phyloP scores from a whole-genome alignment of 352 stramenopile species.

The Phytophthora ohioensis region DNA sequence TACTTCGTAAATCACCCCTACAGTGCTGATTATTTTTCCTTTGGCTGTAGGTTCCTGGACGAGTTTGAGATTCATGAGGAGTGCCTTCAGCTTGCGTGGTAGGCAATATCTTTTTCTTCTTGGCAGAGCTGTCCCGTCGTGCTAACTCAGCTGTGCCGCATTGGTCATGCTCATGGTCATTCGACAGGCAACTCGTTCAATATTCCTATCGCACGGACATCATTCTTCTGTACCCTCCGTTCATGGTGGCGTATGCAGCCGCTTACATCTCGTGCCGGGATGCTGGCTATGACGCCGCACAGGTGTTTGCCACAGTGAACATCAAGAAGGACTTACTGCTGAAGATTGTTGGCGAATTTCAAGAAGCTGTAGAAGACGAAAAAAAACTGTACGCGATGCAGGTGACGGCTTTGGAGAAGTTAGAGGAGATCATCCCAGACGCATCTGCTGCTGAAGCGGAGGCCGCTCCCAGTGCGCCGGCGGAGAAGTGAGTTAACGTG shows the following conservation, averaged over 20 bases:
- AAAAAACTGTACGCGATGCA: conserved; percentile 78
- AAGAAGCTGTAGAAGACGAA: conserved; percentile 79
- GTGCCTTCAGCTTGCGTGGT: conserved; percentile 88
- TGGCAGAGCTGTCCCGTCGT: not conserved
- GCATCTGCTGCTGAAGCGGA: conserved; percentile 48
- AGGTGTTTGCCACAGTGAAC: conserved; percentile 84
- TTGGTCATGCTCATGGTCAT: not conserved
- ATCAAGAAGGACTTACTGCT: conserved; percentile 84
- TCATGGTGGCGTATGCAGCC: conserved; percentile 89
- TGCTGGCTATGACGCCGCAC: conserved; percentile 75
- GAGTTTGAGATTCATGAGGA: conserved; percentile 90
- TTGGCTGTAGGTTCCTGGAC: conserved; percentile 66
- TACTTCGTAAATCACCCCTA: not conserved
- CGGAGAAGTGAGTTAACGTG: conserved; percentile 44
- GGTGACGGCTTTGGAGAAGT: conserved; percentile 63
- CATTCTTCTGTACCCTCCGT: conserved; percentile 85
- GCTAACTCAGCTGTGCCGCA: no score
- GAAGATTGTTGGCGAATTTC: conserved; percentile 84
- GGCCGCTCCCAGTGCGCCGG: conserved; percentile 4
- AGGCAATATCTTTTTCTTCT: not conserved
- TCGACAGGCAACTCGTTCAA: conserved; percentile 81
- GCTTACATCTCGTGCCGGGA: conserved; percentile 84
- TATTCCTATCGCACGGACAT: conserved; percentile 91
- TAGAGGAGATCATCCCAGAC: conserved; percentile 89
- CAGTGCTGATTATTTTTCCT: not conserved